Base-by-base conservation (phyloP, 257 asterid genomes). In the Solanum peruvianum region DNA sequence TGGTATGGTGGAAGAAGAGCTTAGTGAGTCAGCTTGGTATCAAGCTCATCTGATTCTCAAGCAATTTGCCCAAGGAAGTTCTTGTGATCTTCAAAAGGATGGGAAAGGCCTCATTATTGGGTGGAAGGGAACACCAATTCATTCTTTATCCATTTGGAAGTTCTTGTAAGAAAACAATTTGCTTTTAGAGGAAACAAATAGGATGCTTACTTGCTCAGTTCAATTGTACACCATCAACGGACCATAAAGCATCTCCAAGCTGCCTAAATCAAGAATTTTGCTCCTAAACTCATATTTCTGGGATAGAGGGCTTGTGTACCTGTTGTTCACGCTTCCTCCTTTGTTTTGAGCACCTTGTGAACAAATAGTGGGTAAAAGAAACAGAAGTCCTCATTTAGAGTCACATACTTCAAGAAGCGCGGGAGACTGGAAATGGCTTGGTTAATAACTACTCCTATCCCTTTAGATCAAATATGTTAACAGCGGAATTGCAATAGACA, bases 121-220 rank as follows among this genome's bases (percentile, higher is more conserved):
- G 6, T 92, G 94, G 94, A 92, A 92, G 58, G 94, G 93, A 60
- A 92, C 92, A 23, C 93, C 94, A 29, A 71, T 91, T 23, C 90
- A 90, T 84, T 91, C 92, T 62, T 90, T 92, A 64, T 90, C 92
- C 25, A 62, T 86, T 86, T 92, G 94, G 94, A 91, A 81, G 44
- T 92, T 92, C 86, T 52, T 80, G 44, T 47, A 47, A 80, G 44
- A 47, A 47, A 11, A 9, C 6, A 80, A 47, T 5, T 29, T 47
- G 2, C 66, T 42, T 80, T 78, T 78, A n/a, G 66, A 27, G 66
- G 66, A 80, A 80, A 47, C 67, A 80, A 16, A 80, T 47, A 80
- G 42, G 84, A 80, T 47, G 62, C 25, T 77, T 44, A 15, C 62
- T 78, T 27, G 0, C 42, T 15, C 66, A 45, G 16, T 80, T 80